Percentiles rank a stretch among this genome's conserved stretches.
Evolutionary conservation across 345 rosid genomes (phyloP).

Genomic region (Geranium brycei): DNA sequence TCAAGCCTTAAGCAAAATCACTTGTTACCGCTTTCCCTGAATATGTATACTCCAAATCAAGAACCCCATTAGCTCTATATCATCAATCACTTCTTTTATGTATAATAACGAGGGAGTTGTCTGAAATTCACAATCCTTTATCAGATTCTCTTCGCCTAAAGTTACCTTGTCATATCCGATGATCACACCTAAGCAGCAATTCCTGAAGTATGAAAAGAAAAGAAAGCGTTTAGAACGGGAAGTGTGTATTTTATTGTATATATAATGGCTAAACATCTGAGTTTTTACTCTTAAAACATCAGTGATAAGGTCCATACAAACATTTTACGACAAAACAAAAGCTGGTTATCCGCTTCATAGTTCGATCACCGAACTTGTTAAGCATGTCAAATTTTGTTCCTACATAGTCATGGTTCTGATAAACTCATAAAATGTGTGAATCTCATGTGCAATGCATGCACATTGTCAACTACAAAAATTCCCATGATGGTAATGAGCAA

Average conservation of each 20-base stretch:
- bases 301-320: background rate
- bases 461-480: too few relatives aligned
- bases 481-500: too few relatives aligned
- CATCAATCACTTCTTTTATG: constrained; percentile 20
- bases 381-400: too few relatives aligned
- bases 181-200: constrained; percentile 51
- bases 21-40: constrained; percentile 26
- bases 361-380: too few relatives aligned
- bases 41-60: constrained; percentile 28
- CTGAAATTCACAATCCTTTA: constrained; percentile 24
- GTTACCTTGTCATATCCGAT: constrained; percentile 24
- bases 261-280: background rate
- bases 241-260: background rate
- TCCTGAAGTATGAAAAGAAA: constrained; percentile 31
- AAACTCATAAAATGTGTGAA: too few relatives aligned
- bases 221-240: constrained; percentile 1
- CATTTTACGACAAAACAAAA: too few relatives aligned
- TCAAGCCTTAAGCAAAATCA: constrained; percentile 39
- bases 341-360: too few relatives aligned
- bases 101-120: constrained; percentile 17
- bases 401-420: too few relatives aligned
- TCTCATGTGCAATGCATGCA: too few relatives aligned
- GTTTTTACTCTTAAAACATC: background rate
- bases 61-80: constrained; percentile 30
- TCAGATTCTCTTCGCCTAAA: constrained; percentile 31